A percentile compares a stretch with the other conserved stretches of the same genome.
Evolutionary conservation across 2,329 filamentous ascomycete species (phyloP).

Genomic region (Cladophialophora immunda): DNA sequence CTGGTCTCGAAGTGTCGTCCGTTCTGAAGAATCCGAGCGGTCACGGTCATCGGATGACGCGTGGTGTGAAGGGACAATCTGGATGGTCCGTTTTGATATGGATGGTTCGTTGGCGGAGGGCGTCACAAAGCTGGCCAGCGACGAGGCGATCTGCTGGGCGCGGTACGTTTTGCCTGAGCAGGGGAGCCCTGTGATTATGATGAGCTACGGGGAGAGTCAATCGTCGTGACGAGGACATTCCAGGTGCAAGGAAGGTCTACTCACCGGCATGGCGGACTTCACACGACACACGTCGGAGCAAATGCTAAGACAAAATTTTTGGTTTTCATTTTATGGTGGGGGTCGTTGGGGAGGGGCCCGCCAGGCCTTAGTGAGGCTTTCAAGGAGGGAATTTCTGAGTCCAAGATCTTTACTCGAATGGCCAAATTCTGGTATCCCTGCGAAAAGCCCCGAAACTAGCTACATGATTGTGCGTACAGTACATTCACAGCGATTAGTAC

Average conservation of each 20-base stretch:
- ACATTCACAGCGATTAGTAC: conserved; percentile 17
- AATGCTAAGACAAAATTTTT: conserved; percentile 6
- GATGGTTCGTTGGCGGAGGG: conserved; percentile 19
- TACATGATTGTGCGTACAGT: conserved; percentile 5
- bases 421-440: background rate
- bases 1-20: conserved; percentile 39
- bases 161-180: conserved; percentile 70
- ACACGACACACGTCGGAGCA: background rate
- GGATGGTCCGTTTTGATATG: conserved; percentile 50
- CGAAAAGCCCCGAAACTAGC: background rate
- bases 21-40: background rate
- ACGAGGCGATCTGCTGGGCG: conserved; percentile 63
- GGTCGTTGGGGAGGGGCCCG: background rate
- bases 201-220: conserved; percentile 55
- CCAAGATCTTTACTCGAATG: background rate
- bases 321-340: background rate
- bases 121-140: conserved; percentile 56
- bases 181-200: conserved; percentile 70
- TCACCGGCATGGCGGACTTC: conserved; percentile 37
- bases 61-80: conserved; percentile 62
- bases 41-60: conserved; percentile 51
- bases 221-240: conserved; percentile 1
- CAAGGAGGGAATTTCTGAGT: background rate
- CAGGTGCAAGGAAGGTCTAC: conserved; percentile 7
- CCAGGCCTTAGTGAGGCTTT: background rate